Percentiles rank a stretch among this genome's conserved stretches.
These are phyloP conservation scores for Eremothecium sinecaudum DNA, from an alignment of 1,139 yeast genomes.

Conservation along the genomic window DNA sequence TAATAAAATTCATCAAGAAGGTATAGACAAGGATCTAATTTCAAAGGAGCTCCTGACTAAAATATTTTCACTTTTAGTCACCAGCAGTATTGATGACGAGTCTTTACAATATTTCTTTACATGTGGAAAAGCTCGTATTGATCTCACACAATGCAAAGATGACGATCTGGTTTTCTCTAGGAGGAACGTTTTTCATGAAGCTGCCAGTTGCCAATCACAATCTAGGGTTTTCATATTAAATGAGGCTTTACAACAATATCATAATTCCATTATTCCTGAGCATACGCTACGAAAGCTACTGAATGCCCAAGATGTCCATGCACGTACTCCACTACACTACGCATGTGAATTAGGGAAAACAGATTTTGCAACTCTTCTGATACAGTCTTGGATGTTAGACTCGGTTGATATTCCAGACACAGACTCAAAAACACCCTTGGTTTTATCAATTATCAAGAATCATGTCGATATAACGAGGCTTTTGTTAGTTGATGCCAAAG, in stretches of 20 bases:
- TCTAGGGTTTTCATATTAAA: slow-evolving; percentile 31
- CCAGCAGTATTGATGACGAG: slow-evolving; percentile 27
- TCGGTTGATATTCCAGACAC: slow-evolving; percentile 47
- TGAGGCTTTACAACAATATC: slow-evolving; percentile 17
- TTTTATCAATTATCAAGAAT: slow-evolving; percentile 66
- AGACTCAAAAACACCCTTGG: slow-evolving; percentile 70
- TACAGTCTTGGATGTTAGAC: slow-evolving; percentile 21
- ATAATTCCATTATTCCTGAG: slow-evolving; percentile 14
- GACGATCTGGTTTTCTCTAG: slow-evolving; percentile 29
- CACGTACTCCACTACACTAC: slow-evolving; percentile 79
- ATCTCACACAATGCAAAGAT: slow-evolving; percentile 27
- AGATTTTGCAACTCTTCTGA: slow-evolving; percentile 43
- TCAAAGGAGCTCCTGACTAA: slow-evolving; percentile 24
- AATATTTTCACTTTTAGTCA: slow-evolving; percentile 22
- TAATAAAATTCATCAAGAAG: slow-evolving; percentile 12
- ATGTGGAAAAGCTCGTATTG: slow-evolving; percentile 17
- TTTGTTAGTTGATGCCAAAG: slow-evolving; percentile 35
- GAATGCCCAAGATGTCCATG: slow-evolving; percentile 46
- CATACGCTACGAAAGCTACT: slow-evolving; percentile 24
- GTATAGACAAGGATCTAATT: slow-evolving; percentile 16
- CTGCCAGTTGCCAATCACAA: slow-evolving; percentile 31
- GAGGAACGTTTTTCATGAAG: slow-evolving; percentile 34
- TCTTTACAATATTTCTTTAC: slow-evolving; percentile 25
- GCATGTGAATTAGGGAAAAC: slow-evolving; percentile 64
- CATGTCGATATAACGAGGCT: slow-evolving; percentile 45